phyloP scores from a whole-genome alignment of 208 protist species.

The Crithidia expoeki region DNA sequence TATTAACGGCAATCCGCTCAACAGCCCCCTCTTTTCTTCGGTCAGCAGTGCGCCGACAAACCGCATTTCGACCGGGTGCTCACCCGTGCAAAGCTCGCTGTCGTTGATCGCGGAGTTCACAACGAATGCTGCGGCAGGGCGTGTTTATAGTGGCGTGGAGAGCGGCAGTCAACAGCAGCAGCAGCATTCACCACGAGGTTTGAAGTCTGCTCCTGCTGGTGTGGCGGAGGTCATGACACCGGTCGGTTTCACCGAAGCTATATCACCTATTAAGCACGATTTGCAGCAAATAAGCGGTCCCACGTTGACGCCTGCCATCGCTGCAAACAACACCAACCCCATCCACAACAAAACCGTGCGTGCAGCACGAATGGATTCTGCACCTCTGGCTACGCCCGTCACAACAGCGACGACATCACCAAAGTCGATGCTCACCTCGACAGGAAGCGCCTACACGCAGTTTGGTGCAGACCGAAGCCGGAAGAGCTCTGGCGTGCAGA shows the following conservation, averaged over 20 bases:
- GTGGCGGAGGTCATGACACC: not conserved
- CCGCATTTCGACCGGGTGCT: slow-evolving; percentile 4
- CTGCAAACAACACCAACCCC: not conserved
- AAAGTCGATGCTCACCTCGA: no score
- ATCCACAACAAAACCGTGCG: not conserved
- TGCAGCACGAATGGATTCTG: not conserved
- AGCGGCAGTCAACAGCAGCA: not conserved
- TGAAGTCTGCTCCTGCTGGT: not conserved
- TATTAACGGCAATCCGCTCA: not conserved
- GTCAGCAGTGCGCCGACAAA: slow-evolving; percentile 22
- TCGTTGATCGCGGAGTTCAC: not conserved
- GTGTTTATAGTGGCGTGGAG: not conserved
- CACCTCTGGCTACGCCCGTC: not conserved
- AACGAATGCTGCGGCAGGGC: not conserved
- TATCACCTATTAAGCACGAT: not conserved
- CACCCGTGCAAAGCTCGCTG: slow-evolving; percentile 7
- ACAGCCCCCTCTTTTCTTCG: slow-evolving; percentile 20
- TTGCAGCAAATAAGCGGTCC: not conserved
- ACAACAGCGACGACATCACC: not conserved
- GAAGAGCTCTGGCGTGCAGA: not conserved
- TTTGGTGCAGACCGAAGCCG: not conserved
- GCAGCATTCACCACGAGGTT: not conserved
- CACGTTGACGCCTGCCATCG: not conserved
- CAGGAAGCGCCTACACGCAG: not conserved
- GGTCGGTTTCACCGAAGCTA: not conserved